phyloP scores from a whole-genome alignment of 306 rosid species.

The Vachellia pachyceras region DNA sequence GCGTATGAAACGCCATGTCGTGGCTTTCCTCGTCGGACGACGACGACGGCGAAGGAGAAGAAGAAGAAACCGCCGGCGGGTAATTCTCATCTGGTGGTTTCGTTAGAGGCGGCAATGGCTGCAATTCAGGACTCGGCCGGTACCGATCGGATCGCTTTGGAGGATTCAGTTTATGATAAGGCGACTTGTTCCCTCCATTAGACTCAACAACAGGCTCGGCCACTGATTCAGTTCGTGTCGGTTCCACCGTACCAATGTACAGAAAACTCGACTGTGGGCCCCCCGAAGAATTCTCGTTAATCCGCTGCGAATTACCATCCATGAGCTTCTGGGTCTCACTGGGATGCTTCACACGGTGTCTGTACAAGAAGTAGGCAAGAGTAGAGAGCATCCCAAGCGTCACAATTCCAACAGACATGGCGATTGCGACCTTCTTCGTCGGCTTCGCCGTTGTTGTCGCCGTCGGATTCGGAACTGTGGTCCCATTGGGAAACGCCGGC shows the following conservation, averaged over 20 bases:
- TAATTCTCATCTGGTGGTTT: constrained; percentile 47
- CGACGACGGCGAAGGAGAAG: constrained; percentile 33
- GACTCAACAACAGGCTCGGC: constrained; percentile 19
- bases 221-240: constrained; percentile 47
- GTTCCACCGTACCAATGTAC: constrained; percentile 88
- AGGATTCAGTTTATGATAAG: constrained; percentile 62
- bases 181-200: constrained; percentile 51
- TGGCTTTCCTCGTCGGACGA: constrained; percentile 68
- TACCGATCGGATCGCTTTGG: constrained; percentile 68
- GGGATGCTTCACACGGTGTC: constrained; percentile 63
- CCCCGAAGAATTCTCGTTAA: constrained; percentile 46
- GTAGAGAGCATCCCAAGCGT: constrained; percentile 83
- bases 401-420: constrained; percentile 69
- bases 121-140: constrained; percentile 93
- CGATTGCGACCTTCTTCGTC: constrained; percentile 70
- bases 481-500: constrained; percentile 36
- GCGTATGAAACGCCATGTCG: constrained; percentile 73
- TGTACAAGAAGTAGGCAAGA: constrained; percentile 73
- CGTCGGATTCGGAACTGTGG: constrained; percentile 55
- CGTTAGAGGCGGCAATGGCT: constrained; percentile 74
- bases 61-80: constrained; percentile 49
- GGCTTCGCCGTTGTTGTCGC: constrained; percentile 67
- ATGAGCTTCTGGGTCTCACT: constrained; percentile 59
- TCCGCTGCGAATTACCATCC: constrained; percentile 45
- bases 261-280: constrained; percentile 67